A percentile compares a stretch with the other conserved stretches of the same genome.
These are phyloP conservation scores for Myrica gale DNA, from an alignment of 306 rosid genomes.

Conservation along the genomic window DNA sequence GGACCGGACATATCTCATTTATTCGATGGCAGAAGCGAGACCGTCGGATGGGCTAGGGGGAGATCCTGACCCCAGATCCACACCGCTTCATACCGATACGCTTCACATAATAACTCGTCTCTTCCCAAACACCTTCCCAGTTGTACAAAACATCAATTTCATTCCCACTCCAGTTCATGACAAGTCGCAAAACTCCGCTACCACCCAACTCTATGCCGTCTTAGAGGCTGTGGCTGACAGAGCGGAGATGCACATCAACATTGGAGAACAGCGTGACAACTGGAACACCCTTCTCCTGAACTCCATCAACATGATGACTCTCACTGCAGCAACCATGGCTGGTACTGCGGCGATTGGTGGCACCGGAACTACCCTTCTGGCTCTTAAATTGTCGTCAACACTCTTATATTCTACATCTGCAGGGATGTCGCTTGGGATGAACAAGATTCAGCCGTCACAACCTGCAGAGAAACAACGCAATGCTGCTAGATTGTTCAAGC, in stretches of 20 bases:
- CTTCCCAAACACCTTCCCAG: constrained; percentile 33
- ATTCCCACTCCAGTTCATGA: neutral
- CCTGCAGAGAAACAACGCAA: constrained; percentile 79
- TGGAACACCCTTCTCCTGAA: constrained; percentile 65
- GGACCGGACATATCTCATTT: too few relatives aligned
- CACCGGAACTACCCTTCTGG: constrained; percentile 34
- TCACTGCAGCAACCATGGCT: constrained; percentile 58
- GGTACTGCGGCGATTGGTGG: constrained; percentile 40
- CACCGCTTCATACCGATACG: too few relatives aligned
- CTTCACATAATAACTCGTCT: too few relatives aligned
- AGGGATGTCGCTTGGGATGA: constrained; percentile 53
- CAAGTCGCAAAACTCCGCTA: neutral
- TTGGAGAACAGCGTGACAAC: constrained; percentile 61
- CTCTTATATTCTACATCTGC: constrained; percentile 61
- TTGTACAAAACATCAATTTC: neutral
- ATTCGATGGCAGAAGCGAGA: too few relatives aligned
- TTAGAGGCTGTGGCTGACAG: constrained; percentile 58
- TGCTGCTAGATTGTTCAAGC: constrained; percentile 59
- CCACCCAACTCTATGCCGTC: constrained; percentile 45
- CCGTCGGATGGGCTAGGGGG: too few relatives aligned
- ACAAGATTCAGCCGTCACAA: constrained; percentile 81
- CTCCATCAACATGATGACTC: constrained; percentile 78
- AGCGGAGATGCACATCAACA: constrained; percentile 64
- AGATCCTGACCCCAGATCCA: too few relatives aligned
- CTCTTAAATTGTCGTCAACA: constrained; percentile 55